These are phyloP conservation scores for Macroventuria anomochaeta DNA, from an alignment of 2,329 filamentous ascomycete species.

Conservation along the genomic window DNA sequence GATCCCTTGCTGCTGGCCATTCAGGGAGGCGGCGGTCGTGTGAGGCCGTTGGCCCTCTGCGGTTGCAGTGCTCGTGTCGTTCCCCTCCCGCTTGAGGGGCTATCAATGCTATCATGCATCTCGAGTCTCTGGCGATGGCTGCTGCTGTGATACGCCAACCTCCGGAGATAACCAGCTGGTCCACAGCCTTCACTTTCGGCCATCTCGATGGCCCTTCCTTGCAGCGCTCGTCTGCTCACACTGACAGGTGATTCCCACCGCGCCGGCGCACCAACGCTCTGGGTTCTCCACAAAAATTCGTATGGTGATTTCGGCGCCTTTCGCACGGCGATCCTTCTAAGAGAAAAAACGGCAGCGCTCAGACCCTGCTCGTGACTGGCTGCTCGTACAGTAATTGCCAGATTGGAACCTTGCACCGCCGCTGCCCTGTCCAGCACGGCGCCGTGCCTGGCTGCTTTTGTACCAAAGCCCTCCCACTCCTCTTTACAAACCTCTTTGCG, in stretches of 20 bases:
- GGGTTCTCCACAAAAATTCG: conserved; percentile 28
- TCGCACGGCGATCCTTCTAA: conserved; percentile 16
- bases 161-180: neutral
- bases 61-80: conserved; percentile 7
- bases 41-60: conserved; percentile 10
- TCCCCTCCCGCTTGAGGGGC: conserved; percentile 1
- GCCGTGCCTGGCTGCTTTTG: conserved; percentile 13
- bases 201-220: conserved; percentile 8
- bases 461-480: conserved; percentile 15
- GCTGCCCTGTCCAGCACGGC: conserved; percentile 13
- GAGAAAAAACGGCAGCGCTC: conserved; percentile 16
- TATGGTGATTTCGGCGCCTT: conserved; percentile 31
- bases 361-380: conserved; percentile 16
- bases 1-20: conserved; percentile 19
- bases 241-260: conserved; percentile 20
- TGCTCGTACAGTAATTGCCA: conserved; percentile 21
- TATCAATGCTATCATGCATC: conserved; percentile 3
- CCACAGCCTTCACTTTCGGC: neutral
- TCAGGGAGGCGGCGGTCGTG: conserved; percentile 21
- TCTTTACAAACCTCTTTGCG: conserved; percentile 18
- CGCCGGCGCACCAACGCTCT: conserved; percentile 18
- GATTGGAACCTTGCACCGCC: conserved; percentile 12
- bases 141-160: conserved; percentile 18
- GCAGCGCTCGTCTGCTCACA: conserved; percentile 6
- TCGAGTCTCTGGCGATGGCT: conserved; percentile 5